Base-by-base conservation (phyloP, 1,284 basidiomycete species). In the Papiliotrema terrestris region DNA sequence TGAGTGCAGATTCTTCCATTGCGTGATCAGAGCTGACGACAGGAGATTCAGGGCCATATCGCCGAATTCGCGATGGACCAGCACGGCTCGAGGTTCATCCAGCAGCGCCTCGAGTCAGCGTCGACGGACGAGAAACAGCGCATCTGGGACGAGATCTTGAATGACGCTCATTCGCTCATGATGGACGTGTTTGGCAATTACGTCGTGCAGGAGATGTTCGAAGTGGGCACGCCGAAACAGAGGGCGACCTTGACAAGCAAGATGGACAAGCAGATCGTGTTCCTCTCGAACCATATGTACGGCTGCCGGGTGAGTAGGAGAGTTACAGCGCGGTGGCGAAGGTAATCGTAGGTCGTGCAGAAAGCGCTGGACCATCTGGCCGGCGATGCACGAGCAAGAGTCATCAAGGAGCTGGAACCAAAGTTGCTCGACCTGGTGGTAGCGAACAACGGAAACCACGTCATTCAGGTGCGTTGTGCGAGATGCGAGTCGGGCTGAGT, bases 101-200 rank as follows among this genome's bases (percentile, higher is more conserved):
- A 96, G 72, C 86, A 89, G 72, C 88, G 88, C 69, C 80, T 94
- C 23, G 87, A 90, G 75, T 81, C 80, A 3, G 87, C 89, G 6
- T 81, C 83, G 2, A 82, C 82, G 42, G 89, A 91, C 61, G 90
- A 91, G 63, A 87, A 86, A 69, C 84, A 89, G 62, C 76, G 79
- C 36, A 81, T 97, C n/a, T 98, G 95, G 63, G 86, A 89, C 52
- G 96, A 98, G 78, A 88, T 98, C 61, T 81, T 91, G 43, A 90
- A 92, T 13, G 85, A 86, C 67, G 82, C 87, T 2, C 77, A 91
- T 47, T 83, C 86, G 59, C 81, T 98, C 53, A 90, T 95, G 70
- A 88, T 88, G 62, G 93, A 98, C 69, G 91, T 98, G 42, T 98
- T 97, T 72, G 95, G 95, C 56, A 98, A 98, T 80, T 98, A 97